Evolutionary conservation across 106 monocot genomes (phyloP), one percentile per base, ranked within the genome.

Genomic region (Platanthera zijinensis): DNA sequence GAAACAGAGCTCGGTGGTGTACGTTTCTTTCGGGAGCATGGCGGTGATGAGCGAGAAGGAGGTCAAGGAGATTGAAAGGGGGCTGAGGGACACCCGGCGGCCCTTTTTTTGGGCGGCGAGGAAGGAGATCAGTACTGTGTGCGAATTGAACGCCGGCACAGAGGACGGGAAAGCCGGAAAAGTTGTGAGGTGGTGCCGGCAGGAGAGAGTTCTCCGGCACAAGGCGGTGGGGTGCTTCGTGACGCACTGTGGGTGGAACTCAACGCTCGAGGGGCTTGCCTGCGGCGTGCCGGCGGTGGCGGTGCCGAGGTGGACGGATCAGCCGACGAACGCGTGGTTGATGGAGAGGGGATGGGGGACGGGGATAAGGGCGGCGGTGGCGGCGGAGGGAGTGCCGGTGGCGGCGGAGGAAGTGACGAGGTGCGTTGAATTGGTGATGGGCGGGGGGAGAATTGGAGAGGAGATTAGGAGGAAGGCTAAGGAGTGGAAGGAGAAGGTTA

Each of bases 161-260:
- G 74, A 17, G 4, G 50, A 52, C 2, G 57, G 78, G 57, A 22
- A 32, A 54, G n/a, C n/a, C 6, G 83, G 83, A 48, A 84, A 84
- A 69, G 69, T 84, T 32, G 74, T 84, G 32, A 71, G 63, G 72
- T 87, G 83, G 81, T 76, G 79, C 77, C 7, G 62, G 47, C 84
- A 84, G 71, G 11, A 61, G 46, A n/a, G 47, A 50, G 83, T 85
- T 18, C 73, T 81, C 59, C 39, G 64, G 4, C 85, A 85, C 68
- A 50, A 50, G 2, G 66, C 90, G 15, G 80, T 86, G 12, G 87
- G 82, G 1, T 88, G 90, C 78, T 92, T 92, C 73, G 53, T 92
- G 69, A 86, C 89, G 19, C 91, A 91, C 79, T 84, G 87, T 72
- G 88, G 91, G 54, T 90, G 90, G 92, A 92, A 90, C 81, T 90